Conservation (phyloP, 257 asterid species). For the Eucommia ulmoides region DNA sequence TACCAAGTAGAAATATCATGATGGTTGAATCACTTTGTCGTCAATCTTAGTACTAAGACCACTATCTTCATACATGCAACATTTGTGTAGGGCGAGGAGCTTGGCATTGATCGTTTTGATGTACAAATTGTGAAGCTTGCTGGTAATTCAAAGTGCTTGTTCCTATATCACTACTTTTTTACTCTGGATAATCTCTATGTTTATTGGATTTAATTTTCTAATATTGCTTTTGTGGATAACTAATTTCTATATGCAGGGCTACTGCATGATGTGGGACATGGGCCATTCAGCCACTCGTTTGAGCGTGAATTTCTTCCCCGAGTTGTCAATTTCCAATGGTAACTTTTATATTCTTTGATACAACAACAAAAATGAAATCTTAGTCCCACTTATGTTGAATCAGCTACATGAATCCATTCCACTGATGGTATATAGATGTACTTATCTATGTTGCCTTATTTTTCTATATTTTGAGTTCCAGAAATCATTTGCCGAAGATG, state of each 20-base stretch:
- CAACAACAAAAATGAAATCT: no score
- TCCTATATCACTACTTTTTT: no score
- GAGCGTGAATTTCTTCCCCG: constrained; percentile 70
- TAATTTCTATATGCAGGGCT: constrained; percentile 47
- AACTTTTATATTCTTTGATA: constrained; percentile 4
- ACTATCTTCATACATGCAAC: constrained; percentile 13
- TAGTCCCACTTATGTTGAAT: no score
- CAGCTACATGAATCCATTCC: no score
- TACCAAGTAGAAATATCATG: constrained; percentile 43
- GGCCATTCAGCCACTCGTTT: constrained; percentile 93
- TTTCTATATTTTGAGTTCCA: no score
- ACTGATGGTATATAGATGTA: no score
- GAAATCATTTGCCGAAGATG: no score
- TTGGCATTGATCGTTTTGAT: constrained; percentile 57
- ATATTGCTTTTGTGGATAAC: constrained; percentile 13
- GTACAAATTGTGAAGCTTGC: constrained; percentile 69
- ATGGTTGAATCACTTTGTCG: constrained; percentile 8
- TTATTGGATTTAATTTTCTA: no score
- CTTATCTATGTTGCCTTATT: no score
- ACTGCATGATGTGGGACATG: constrained; percentile 92
- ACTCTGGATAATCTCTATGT: no score
- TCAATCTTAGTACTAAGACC: constrained; percentile 12
- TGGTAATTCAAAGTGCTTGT: constrained; percentile 40
- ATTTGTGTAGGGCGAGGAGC: constrained; percentile 66
- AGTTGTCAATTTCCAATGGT: constrained; percentile 48